phyloP scores from a whole-genome alignment of 176 grass and related monocot species.

The maize (Zea mays) region Zm-B73-REFERENCE-NAM-5.0 NC_050101.1:129157501-129158000 shows the following conservation, averaged over 20 bases:
- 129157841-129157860: slow-evolving; percentile 99
- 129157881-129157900: background rate
- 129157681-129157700: slow-evolving; percentile 46
- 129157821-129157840: slow-evolving; percentile 97
- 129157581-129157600: slow-evolving; percentile 29
- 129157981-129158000: slow-evolving; percentile 83
- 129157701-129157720: slow-evolving; percentile 49
- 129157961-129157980: slow-evolving; percentile 71
- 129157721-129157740: slow-evolving; percentile 50
- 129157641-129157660: slow-evolving; percentile 53
- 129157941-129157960: slow-evolving; percentile 34
- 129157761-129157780: slow-evolving; percentile 51
- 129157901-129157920: slow-evolving; percentile 19
- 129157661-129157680: slow-evolving; percentile 74
- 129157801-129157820: slow-evolving; percentile 98
- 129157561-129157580: slow-evolving; percentile 17
- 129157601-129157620: slow-evolving; percentile 12
- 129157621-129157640: slow-evolving; percentile 35
- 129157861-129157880: slow-evolving; percentile 6
- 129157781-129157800: slow-evolving; percentile 63
- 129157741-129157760: slow-evolving; percentile 52
- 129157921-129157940: slow-evolving; percentile 25
- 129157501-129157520: slow-evolving; percentile 29
- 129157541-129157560: slow-evolving; percentile 29
- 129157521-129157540: slow-evolving; percentile 21